Evolutionary conservation across 106 monocot genomes (phyloP), one percentile per base, ranked within the genome.

Genomic region (Alisma plantagoaquatica): DNA sequence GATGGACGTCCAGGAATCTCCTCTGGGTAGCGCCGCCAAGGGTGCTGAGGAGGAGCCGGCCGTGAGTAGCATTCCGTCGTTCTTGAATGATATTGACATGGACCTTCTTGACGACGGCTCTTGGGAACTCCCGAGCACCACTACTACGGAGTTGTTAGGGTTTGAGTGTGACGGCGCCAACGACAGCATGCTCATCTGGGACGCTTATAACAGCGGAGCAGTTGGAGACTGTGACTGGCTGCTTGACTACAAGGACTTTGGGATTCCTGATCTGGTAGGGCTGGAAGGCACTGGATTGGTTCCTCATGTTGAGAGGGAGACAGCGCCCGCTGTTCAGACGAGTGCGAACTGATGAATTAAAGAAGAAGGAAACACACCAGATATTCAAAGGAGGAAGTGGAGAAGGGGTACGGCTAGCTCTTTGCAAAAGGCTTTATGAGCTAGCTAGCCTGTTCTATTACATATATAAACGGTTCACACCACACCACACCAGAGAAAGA

Each of bases 181-280:
- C 43, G 53, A 27, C 5, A 53, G 42, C 4, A 27, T 35, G 12
- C 27, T 29, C 12, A 54, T 41, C 9, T 71, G 69, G 74, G 83
- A 84, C 9, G 51, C n/a, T n/a, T n/a, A n/a, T n/a, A n/a, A n/a
- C n/a, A n/a, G n/a, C n/a, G n/a, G n/a, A n/a, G n/a, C n/a, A n/a
- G n/a, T n/a, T n/a, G n/a, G 51, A 8, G 62, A 41, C 18, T 63
- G 27, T 10, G 87, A 82, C 17, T 88, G 87, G 87, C 51, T 83
- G 27, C 48, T 88, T 15, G 88, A 88, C 65, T 88, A 73, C 55
- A 60, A 72, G 32, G 68, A 68, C 18, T 61, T 70, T 46, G 67
- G 50, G 6, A 33, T 62, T 6, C 67, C 27, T 26, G 70, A 75
- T 32, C 27, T 73, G 21, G n/a, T n/a, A n/a, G 33, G 33, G 32